Evolutionary conservation across 257 asterid genomes (phyloP).

Genomic region (Scutellaria barbata): DNA sequence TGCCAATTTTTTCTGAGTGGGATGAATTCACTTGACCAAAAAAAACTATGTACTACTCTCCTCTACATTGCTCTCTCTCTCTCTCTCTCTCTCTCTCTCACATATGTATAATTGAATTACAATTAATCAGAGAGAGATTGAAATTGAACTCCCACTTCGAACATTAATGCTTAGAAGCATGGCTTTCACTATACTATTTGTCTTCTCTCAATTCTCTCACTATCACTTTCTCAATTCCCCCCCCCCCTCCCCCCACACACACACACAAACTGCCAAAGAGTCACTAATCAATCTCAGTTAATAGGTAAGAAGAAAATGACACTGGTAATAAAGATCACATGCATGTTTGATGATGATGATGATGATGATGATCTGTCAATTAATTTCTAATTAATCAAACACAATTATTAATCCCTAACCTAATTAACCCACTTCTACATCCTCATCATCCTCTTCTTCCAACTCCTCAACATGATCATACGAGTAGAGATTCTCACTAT

Average conservation of each 20-base stretch:
- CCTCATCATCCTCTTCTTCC: conserved; percentile 26
- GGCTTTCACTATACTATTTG: conserved; percentile 54
- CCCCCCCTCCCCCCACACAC: conserved; percentile 15
- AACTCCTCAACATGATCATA: conserved; percentile 33
- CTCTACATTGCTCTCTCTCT: neutral
- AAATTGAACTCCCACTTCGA: conserved; percentile 50
- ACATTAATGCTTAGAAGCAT: conserved; percentile 53
- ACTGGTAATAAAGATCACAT: conserved; percentile 40
- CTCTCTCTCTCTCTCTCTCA: neutral
- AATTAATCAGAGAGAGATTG: conserved; percentile 39
- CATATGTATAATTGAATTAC: neutral
- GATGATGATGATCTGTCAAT: neutral
- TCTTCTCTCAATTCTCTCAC: conserved; percentile 39
- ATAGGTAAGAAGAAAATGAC: conserved; percentile 5
- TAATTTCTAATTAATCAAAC: no score
- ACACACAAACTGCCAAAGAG: conserved; percentile 54
- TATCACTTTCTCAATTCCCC: neutral
- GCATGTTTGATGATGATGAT: conserved; percentile 23
- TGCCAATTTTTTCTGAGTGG: conserved; percentile 38
- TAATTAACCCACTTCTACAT: neutral
- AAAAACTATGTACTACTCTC: conserved; percentile 22
- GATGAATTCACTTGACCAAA: conserved; percentile 52
- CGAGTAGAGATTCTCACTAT: conserved; percentile 53
- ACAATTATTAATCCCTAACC: no score
- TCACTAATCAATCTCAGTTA: conserved; percentile 53